Conservation (phyloP, 768 basidiomycete species). For the Leccinum broughii region DNA sequence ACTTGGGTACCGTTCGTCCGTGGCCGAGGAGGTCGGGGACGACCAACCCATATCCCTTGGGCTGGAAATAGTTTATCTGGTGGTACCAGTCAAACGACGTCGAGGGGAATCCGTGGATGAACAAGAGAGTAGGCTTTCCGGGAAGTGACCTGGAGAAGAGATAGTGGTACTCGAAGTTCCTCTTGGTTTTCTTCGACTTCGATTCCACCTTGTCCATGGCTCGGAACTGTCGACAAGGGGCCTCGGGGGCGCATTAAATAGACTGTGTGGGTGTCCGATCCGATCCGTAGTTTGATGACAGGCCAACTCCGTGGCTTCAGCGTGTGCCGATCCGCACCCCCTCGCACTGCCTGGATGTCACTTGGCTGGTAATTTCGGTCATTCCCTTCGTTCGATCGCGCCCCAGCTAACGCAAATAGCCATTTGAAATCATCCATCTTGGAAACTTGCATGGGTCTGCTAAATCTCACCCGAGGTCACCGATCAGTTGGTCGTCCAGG, state of each 20-base stretch:
- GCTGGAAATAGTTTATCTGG: slow-evolving; percentile 39
- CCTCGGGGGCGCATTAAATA: slow-evolving; percentile 9
- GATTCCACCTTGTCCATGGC: slow-evolving; percentile 29
- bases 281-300: slow-evolving; percentile 10
- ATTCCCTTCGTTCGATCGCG: slow-evolving; percentile 7
- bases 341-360: slow-evolving; percentile 15
- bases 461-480: not conserved
- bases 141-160: slow-evolving; percentile 27
- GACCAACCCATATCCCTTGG: slow-evolving; percentile 44
- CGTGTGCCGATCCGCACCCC: slow-evolving; percentile 19
- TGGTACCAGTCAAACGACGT: slow-evolving; percentile 44
- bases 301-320: slow-evolving; percentile 10
- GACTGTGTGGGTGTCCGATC: slow-evolving; percentile 12
- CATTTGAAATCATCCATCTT: slow-evolving; percentile 6
- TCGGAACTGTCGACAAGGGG: not conserved
- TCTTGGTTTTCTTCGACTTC: slow-evolving; percentile 37
- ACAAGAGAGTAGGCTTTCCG: slow-evolving; percentile 40
- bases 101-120: slow-evolving; percentile 48
- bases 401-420: not conserved
- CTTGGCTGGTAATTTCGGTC: slow-evolving; percentile 1
- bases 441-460: not conserved
- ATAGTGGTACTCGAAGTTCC: slow-evolving; percentile 40
- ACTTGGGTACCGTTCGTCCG: slow-evolving; percentile 45
- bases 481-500: slow-evolving; percentile 1
- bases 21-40: slow-evolving; percentile 50